Conservation (phyloP, 768 basidiomycete genomes). For the Lentinula aciculospora region DNA sequence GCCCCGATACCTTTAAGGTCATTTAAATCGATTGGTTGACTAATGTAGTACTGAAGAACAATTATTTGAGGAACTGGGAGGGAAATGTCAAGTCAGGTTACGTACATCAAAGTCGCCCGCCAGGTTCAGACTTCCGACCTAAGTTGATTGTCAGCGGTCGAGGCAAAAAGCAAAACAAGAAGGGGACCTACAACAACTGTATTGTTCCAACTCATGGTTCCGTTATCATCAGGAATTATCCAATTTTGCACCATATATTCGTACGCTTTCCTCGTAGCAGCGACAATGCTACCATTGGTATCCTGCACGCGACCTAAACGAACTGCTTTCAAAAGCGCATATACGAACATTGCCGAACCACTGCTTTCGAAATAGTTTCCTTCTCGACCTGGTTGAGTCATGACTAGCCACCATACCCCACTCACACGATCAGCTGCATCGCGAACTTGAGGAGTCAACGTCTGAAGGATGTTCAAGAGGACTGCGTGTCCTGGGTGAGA, state of each 20-base stretch:
- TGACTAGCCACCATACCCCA: slow-evolving; percentile 48
- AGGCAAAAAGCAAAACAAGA: not conserved
- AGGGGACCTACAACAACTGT: slow-evolving; percentile 33
- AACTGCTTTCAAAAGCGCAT: slow-evolving; percentile 38
- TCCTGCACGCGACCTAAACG: slow-evolving; percentile 34
- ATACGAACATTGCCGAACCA: slow-evolving; percentile 40
- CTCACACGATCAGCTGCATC: slow-evolving; percentile 31
- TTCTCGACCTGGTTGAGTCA: slow-evolving; percentile 37
- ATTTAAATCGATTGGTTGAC: slow-evolving; percentile 30
- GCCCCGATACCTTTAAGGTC: slow-evolving; percentile 43
- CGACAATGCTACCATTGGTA: slow-evolving; percentile 29
- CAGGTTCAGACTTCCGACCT: slow-evolving; percentile 37
- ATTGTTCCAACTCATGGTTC: slow-evolving; percentile 39
- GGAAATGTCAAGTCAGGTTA: not conserved
- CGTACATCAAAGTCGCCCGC: slow-evolving; percentile 33
- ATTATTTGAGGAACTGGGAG: not conserved
- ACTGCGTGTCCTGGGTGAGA: slow-evolving; percentile 21
- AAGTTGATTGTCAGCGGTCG: not conserved
- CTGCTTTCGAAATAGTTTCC: slow-evolving; percentile 48
- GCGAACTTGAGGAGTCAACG: slow-evolving; percentile 27
- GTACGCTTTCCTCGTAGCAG: slow-evolving; percentile 35
- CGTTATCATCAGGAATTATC: slow-evolving; percentile 34
- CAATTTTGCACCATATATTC: slow-evolving; percentile 32
- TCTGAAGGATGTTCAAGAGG: slow-evolving; percentile 27
- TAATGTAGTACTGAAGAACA: slow-evolving; percentile 35